Conservation (phyloP, 805 yeast genomes). For the Wickerhamomyces xylosicus region DNA sequence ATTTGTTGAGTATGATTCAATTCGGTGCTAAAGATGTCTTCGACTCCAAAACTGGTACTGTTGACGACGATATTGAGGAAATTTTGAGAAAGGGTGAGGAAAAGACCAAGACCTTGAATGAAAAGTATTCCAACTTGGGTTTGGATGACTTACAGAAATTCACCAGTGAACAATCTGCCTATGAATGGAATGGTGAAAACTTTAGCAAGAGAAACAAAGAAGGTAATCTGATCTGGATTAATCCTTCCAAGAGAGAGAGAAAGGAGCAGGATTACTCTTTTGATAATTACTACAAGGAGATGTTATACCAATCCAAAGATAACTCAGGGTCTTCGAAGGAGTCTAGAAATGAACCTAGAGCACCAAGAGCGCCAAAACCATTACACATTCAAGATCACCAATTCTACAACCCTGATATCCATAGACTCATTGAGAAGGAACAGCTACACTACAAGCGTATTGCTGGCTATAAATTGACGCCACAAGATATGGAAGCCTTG, state of each 20-base stretch:
- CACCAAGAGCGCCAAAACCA: conserved; percentile 52
- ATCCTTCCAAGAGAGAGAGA: conserved; percentile 66
- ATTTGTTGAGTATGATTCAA: conserved; percentile 88
- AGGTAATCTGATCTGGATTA: conserved; percentile 47
- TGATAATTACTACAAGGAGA: conserved; percentile 69
- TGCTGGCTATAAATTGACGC: conserved; percentile 45
- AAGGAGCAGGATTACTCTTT: conserved; percentile 72
- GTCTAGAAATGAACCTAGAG: conserved; percentile 29
- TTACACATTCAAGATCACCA: conserved; percentile 65
- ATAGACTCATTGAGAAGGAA: conserved; percentile 49
- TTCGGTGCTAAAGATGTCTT: conserved; percentile 91
- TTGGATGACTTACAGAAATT: conserved; percentile 90
- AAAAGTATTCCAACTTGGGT: conserved; percentile 77
- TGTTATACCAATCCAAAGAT: conserved; percentile 29
- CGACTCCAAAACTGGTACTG: conserved; percentile 31
- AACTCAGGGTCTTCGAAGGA: background rate
- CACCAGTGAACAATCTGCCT: conserved; percentile 79
- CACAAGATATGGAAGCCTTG: conserved; percentile 50
- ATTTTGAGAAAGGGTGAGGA: conserved; percentile 74
- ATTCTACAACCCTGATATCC: conserved; percentile 49
- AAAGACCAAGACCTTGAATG: conserved; percentile 69
- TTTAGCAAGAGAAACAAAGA: conserved; percentile 32
- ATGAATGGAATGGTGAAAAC: conserved; percentile 93
- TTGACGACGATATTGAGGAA: conserved; percentile 61
- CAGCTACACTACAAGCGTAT: conserved; percentile 52